Base-by-base conservation (phyloP, 2,329 filamentous ascomycete genomes). In the Endocalyx cinctus region DNA sequence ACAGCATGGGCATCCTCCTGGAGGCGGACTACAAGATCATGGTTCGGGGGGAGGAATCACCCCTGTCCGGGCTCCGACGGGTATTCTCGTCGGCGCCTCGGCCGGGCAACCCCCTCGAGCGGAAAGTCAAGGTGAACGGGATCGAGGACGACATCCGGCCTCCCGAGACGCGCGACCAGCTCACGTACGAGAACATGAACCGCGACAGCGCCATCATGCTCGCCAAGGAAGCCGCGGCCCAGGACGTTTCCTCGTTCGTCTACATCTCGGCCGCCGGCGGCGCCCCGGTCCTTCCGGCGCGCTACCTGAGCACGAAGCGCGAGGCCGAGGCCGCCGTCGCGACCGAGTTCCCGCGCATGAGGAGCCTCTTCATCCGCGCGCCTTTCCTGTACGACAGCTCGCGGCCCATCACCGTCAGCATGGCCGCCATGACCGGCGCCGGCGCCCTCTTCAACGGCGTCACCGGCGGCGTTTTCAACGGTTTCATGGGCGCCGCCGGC, bases 181-280 rank as follows among this genome's bases (percentile, higher is more conserved):
- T 95, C 51, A 96, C 90, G 13, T 98, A 98, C 66, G 92, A 97
- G 67, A 72, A 88, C 40, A 96, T 98, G 87, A 98, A 98, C 65
- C 77, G 92, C 37, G 90, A 97, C 64, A 78, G 70, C 65, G 90
- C 90, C 29, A 78, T 97, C 41, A 75, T 82, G 34, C 72, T 96
- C 11, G 92, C 90, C 11, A 79, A 82, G 52, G 85, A 90, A 56
- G 80, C 88, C 2, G 72, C 73, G 17, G 65, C 65, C 20, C 76
- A 78, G 39, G 70, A 77, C 22, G 81, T 82, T 11, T 64, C 71
- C 13, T 77, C 80, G 0, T 96, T 95, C 57, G 79, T 83, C 39
- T 97, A 87, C 67, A 82, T 98, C 41, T 95, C 88, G 22, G 92
- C 92, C 3, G 85, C 87, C 0, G 87, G 74, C 2, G 90, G 87